These are phyloP conservation scores for Castanospermum australe DNA, from an alignment of 306 rosid genomes.

Conservation along the genomic window DNA sequence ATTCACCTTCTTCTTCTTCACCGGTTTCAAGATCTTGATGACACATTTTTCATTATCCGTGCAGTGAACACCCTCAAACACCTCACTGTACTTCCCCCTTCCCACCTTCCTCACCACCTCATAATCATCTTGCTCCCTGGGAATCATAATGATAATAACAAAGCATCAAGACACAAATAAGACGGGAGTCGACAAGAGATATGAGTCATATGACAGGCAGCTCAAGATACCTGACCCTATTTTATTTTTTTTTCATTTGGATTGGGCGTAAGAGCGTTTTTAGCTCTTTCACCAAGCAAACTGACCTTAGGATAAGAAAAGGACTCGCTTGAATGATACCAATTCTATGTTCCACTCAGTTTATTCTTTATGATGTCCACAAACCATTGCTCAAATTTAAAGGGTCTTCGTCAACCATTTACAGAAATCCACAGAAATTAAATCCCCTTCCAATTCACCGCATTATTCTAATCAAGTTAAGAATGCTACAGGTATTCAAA, in stretches of 20 bases:
- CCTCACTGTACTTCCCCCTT: constrained; percentile 96
- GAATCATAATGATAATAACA: background rate
- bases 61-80: constrained; percentile 88
- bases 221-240: constrained; percentile 7
- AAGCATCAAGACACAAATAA: background rate
- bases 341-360: background rate
- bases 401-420: background rate
- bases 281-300: background rate
- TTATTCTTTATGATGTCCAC: background rate
- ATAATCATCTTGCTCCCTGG: constrained; percentile 91
- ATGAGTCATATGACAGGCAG: background rate
- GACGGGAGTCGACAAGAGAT: background rate
- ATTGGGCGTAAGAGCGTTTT: background rate
- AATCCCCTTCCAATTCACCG: background rate
- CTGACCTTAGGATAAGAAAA: background rate
- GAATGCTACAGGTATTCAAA: background rate
- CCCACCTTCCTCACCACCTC: constrained; percentile 98
- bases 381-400: background rate
- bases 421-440: background rate
- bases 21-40: constrained; percentile 90
- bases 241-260: background rate
- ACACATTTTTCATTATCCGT: constrained; percentile 80
- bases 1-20: constrained; percentile 87
- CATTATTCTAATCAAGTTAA: background rate
- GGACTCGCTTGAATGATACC: background rate